Base-by-base conservation (phyloP, 768 basidiomycete genomes). In the Mycena venus region DNA sequence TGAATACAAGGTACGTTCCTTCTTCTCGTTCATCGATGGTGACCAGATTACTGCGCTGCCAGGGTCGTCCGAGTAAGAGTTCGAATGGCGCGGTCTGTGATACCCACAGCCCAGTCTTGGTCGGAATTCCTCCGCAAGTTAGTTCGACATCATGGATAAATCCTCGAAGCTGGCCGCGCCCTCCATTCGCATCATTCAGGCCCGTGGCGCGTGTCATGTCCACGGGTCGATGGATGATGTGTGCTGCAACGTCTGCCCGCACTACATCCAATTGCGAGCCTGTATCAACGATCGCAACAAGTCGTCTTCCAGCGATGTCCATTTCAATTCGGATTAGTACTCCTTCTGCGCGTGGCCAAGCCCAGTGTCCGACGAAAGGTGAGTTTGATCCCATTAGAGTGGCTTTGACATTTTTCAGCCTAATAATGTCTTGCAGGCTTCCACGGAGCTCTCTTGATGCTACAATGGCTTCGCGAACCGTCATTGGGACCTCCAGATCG, bases 111-210 rank as follows among this genome's bases (percentile, higher is more conserved):
- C 77, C 74, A 1, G 80, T 78, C 1, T 14, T 15, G 0, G 82
- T 82, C 0, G 3, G 19, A 0, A 81, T 66, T 9, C 47, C 65
- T 68, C 83, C 81, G 38, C 79, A 78, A 9, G n/a, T 34, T 1
- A 84, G 32, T 6, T 71, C 70, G 0, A 80, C 79, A 21, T 75
- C 70, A 2, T 62, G 23, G 2, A 80, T 74, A 25, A 77, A 64
- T 17, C 82, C 82, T 56, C 59, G 61, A 4, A 81, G 68, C 4
- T 68, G 31, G 0, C 78, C 77, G 51, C 76, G 67, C 3, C 78
- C 79, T 4, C 82, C 82, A 70, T 82, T 84, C 0, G 80, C 82
- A 61, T 84, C 83, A 49, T 58, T 68, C 75, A 83, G 77, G 4
- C 17, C 58, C 2, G 70, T 77, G 0, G n/a, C 15, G 12, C 66